Evolutionary conservation across 176 grass and related monocot genomes (phyloP).

Genomic region (Carex kokanica): DNA sequence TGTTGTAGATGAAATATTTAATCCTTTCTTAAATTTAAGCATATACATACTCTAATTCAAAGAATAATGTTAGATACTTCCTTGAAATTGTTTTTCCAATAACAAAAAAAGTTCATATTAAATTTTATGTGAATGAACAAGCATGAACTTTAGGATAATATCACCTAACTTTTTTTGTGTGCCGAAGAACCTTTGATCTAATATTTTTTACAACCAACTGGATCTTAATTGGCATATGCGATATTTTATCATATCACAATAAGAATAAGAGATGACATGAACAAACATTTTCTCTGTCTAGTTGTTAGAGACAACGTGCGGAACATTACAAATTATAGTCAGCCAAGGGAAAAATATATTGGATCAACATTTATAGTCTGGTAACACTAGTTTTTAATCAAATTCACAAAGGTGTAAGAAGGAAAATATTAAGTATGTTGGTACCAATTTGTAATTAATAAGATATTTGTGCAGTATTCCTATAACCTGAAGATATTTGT

Average conservation of each 20-base stretch:
- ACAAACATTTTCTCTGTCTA: background rate
- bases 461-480: background rate
- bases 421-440: background rate
- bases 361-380: background rate
- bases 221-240: background rate
- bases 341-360: background rate
- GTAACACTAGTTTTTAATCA: background rate
- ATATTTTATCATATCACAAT: background rate
- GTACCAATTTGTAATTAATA: background rate
- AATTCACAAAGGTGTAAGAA: background rate
- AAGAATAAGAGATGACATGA: background rate
- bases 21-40: too few relatives aligned
- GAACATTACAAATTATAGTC: background rate
- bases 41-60: too few relatives aligned
- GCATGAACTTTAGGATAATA: background rate
- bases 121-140: background rate
- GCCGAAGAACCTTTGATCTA: background rate
- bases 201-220: background rate
- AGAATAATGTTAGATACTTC: too few relatives aligned
- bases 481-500: too few relatives aligned
- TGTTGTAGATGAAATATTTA: too few relatives aligned
- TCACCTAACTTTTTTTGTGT: background rate
- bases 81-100: too few relatives aligned
- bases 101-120: background rate
- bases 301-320: constrained; percentile 16